Conservation (phyloP, 2,329 filamentous ascomycete species). For the Aspergillus intermedius region DNA sequence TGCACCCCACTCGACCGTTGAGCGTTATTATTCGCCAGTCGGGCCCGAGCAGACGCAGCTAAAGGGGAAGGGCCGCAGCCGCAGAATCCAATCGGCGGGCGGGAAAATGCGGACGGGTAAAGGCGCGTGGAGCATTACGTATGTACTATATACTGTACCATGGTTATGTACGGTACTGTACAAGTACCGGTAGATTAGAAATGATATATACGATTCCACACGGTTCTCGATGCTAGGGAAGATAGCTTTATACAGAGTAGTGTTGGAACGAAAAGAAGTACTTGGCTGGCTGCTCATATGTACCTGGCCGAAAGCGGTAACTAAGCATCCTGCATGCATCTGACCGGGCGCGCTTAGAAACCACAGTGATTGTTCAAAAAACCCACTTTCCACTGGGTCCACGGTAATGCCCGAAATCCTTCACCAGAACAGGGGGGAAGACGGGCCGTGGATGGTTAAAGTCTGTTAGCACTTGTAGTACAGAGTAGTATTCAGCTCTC, state of each 20-base stretch:
- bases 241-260: too few relatives aligned
- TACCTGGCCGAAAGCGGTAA: background rate
- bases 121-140: conserved; percentile 10
- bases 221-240: too few relatives aligned
- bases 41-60: background rate
- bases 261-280: too few relatives aligned
- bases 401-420: conserved; percentile 17
- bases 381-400: conserved; percentile 4
- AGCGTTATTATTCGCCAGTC: background rate
- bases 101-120: conserved; percentile 16
- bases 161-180: too few relatives aligned
- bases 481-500: too few relatives aligned
- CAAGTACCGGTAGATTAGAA: too few relatives aligned
- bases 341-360: background rate
- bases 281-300: background rate
- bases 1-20: too few relatives aligned
- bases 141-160: too few relatives aligned
- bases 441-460: conserved; percentile 18
- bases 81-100: background rate
- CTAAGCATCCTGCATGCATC: background rate
- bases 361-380: background rate
- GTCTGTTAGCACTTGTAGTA: background rate
- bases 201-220: too few relatives aligned
- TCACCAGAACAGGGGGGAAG: conserved; percentile 10
- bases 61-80: background rate